Percentiles rank a stretch among this genome's conserved stretches.
Evolutionary conservation across 1,284 basidiomycete genomes (phyloP).

Genomic region (Microbotryum scabiosae): DNA sequence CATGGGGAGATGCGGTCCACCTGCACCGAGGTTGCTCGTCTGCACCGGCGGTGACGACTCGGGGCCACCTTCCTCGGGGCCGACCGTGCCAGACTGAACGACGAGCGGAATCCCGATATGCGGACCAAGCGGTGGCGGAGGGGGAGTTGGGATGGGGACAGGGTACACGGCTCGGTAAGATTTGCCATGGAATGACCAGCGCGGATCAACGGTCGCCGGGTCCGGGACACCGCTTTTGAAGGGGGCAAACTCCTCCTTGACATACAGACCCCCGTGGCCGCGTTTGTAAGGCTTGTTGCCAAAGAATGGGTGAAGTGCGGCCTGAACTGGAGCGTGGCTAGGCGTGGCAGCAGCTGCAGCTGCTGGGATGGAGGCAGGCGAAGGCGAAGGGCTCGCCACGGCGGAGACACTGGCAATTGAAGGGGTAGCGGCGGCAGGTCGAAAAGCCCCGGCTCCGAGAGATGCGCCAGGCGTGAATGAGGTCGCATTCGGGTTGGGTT

Average conservation of each 20-base stretch:
- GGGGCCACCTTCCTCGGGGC: too few relatives aligned
- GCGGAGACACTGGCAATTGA: not conserved
- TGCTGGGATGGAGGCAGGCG: not conserved
- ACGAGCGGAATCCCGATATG: too few relatives aligned
- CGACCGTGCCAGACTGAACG: too few relatives aligned
- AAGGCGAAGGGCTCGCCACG: constrained; percentile 4
- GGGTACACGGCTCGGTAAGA: constrained; percentile 30
- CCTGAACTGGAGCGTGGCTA: not conserved
- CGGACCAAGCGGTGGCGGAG: not conserved
- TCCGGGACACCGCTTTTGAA: constrained; percentile 30
- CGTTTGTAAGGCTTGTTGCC: constrained; percentile 30
- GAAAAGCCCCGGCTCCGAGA: not conserved
- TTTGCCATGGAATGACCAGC: constrained; percentile 34
- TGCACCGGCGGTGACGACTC: too few relatives aligned
- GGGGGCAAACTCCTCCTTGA: constrained; percentile 37
- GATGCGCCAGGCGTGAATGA: constrained; percentile 32
- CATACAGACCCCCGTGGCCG: constrained; percentile 22
- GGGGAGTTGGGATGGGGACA: not conserved
- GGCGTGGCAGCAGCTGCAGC: constrained; percentile 1
- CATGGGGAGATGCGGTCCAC: too few relatives aligned
- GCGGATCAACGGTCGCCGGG: constrained; percentile 19
- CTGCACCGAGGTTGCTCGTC: too few relatives aligned
- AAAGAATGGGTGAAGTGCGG: constrained; percentile 33
- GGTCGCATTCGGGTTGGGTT: constrained; percentile 34
- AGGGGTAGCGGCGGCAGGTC: too few relatives aligned